phyloP scores from a whole-genome alignment of 73 alveolate species.

The Diophrys sp. region DNA sequence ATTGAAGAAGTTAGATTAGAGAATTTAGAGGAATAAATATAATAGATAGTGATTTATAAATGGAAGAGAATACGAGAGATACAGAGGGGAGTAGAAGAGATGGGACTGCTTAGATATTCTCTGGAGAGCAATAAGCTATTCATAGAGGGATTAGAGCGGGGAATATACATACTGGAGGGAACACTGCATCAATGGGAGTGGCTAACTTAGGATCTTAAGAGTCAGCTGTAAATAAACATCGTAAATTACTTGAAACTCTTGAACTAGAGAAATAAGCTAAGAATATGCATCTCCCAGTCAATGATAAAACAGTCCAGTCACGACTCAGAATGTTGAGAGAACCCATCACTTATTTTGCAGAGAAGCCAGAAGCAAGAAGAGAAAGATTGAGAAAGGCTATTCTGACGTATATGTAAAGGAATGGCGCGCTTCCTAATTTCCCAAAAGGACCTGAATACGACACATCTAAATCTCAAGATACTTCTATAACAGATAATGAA shows the following conservation, averaged over 20 bases:
- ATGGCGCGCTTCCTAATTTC: conserved; percentile 49
- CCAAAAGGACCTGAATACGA: conserved; percentile 26
- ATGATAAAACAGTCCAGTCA: conserved; percentile 40
- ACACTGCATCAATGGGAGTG: not conserved
- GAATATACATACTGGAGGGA: conserved; percentile 10
- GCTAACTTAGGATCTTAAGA: conserved; percentile 5
- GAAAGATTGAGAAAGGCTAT: conserved; percentile 71
- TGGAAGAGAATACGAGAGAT: no score
- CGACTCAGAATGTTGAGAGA: conserved; percentile 65
- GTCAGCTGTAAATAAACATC: conserved; percentile 33
- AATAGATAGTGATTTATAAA: no score
- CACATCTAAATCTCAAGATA: not conserved
- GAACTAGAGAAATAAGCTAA: conserved; percentile 45
- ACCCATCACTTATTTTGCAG: conserved; percentile 67
- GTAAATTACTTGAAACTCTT: conserved; percentile 21
- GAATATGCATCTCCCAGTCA: conserved; percentile 46
- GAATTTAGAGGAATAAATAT: no score
- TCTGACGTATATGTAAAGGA: conserved; percentile 31
- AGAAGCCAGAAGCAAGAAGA: conserved; percentile 69
- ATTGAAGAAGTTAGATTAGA: no score
- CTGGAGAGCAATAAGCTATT: conserved; percentile 3
- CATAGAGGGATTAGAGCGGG: conserved; percentile 27
- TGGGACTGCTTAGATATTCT: no score
- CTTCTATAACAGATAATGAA: conserved; percentile 40
- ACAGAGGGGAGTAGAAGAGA: no score